Percentiles rank a stretch among this genome's conserved stretches.
Conservation (phyloP, 768 basidiomycete species). For the Dioszegia aurantiaca region DNA sequence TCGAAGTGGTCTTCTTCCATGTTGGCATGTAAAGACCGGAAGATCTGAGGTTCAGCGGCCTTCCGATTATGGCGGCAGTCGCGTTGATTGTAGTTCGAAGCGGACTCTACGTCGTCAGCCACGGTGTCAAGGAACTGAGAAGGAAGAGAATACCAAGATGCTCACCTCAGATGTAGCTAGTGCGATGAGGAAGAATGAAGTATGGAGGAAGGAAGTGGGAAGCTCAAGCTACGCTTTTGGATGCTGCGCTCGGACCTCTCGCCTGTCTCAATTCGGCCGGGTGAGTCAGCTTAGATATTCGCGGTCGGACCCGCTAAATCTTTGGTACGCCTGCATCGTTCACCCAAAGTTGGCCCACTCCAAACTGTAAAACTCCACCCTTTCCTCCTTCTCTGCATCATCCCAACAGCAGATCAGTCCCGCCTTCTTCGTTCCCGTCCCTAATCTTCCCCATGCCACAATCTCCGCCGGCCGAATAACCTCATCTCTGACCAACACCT, state of each 20-base stretch:
- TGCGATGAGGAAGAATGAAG: background rate
- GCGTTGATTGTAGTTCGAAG: too few species aligned
- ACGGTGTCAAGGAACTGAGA: too few species aligned
- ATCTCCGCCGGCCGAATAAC: constrained; percentile 83
- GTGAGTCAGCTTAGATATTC: too few species aligned
- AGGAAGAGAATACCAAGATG: too few species aligned
- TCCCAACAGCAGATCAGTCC: constrained; percentile 89
- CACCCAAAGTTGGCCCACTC: constrained; percentile 55
- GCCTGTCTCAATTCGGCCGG: too few species aligned
- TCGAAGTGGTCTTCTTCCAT: too few species aligned
- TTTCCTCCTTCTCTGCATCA: constrained; percentile 63
- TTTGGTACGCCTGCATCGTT: background rate
- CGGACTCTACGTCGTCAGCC: too few species aligned
- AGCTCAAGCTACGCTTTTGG: background rate
- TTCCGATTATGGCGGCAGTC: too few species aligned
- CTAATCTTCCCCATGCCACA: constrained; percentile 89
- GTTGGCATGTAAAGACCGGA: too few species aligned
- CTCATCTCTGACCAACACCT: constrained; percentile 63
- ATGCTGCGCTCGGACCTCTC: background rate
- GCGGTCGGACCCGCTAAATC: too few species aligned
- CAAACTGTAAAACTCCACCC: constrained; percentile 51
- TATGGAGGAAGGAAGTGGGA: background rate
- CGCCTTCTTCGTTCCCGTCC: constrained; percentile 95
- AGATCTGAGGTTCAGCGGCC: too few species aligned
- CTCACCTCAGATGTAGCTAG: background rate